Conservation (phyloP, 345 rosid species). For the Citrus mangshanensis region DNA sequence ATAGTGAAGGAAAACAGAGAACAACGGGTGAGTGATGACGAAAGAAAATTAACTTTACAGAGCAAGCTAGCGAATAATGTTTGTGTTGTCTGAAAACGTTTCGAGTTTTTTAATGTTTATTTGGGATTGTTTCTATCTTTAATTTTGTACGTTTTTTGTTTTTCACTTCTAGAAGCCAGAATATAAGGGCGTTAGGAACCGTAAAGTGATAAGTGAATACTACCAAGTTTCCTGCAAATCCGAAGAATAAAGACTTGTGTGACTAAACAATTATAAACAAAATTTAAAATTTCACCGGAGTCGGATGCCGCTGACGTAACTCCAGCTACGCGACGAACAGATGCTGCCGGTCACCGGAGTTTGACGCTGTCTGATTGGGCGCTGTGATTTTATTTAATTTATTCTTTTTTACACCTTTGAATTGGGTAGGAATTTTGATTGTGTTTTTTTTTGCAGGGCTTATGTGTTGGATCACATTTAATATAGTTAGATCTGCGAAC, state of each 20-base stretch:
- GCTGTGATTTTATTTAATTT: background rate
- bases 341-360: conserved; percentile 7
- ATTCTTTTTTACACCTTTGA: background rate
- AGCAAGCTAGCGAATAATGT: background rate
- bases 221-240: conserved; percentile 22
- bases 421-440: background rate
- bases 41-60: conserved; percentile 5
- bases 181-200: conserved; percentile 10
- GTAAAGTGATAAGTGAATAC: conserved; percentile 4
- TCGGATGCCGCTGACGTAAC: conserved; percentile 7
- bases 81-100: background rate
- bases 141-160: background rate
- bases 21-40: background rate
- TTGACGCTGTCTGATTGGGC: conserved; percentile 9
- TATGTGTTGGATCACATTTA: background rate
- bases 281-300: conserved; percentile 2
- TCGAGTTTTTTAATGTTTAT: conserved; percentile 8
- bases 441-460: background rate
- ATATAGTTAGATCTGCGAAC: conserved; percentile 2
- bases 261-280: background rate
- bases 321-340: conserved; percentile 12
- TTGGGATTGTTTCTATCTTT: background rate
- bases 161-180: conserved; percentile 12
- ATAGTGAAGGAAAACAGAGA: background rate
- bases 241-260: conserved; percentile 14